phyloP scores from a whole-genome alignment of 2,329 filamentous ascomycete species.

The Aspergillus japonicus region DNA sequence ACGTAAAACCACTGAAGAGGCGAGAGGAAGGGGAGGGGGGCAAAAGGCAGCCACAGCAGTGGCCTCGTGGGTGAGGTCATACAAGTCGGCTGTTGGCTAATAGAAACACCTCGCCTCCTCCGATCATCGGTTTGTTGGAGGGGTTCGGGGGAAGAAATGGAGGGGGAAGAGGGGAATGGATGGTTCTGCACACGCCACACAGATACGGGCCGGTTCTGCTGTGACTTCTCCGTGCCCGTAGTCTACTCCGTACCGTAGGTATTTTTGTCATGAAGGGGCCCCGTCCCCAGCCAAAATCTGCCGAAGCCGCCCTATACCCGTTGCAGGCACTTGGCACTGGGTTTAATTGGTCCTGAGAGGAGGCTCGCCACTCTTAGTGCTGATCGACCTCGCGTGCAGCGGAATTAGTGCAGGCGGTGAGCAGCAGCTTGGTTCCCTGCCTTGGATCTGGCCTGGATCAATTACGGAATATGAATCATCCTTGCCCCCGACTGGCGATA shows the following conservation, averaged over 20 bases:
- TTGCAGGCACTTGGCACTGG: neutral
- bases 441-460: slow-evolving; percentile 3
- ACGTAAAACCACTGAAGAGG: neutral
- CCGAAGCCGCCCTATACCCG: neutral
- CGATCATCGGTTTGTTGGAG: neutral
- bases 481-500: neutral
- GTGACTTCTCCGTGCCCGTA: neutral
- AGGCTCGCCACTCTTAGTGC: neutral
- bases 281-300: neutral
- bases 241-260: neutral
- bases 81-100: neutral
- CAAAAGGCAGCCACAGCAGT: neutral
- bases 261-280: neutral
- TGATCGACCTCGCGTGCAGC: slow-evolving; percentile 7
- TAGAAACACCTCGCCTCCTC: neutral
- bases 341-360: neutral
- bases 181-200: neutral
- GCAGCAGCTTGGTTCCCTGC: neutral
- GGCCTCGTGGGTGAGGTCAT: neutral
- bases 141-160: neutral
- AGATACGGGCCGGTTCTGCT: neutral
- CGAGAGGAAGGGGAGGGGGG: neutral
- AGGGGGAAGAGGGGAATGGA: neutral
- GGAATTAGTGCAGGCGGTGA: slow-evolving; percentile 5
- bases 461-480: neutral